Base-by-base conservation (phyloP, 805 yeast genomes). In the Metschnikowia colocasiae region DNA sequence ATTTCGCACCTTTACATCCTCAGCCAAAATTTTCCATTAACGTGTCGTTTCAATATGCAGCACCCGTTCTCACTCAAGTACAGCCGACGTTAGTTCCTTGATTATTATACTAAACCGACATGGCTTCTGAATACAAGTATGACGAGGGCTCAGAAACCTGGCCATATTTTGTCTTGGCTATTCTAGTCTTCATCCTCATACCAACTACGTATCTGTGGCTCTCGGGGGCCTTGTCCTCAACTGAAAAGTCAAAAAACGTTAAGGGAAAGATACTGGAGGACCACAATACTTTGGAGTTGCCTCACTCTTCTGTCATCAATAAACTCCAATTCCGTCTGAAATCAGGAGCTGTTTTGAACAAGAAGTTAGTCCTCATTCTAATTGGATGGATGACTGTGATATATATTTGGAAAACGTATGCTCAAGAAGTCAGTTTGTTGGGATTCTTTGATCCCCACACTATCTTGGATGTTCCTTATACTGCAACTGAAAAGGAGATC, bases 81-180 rank as follows among this genome's bases (percentile, higher is more conserved):
- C 15, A 32, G 23, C 29, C 43, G 36, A 40, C 43, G 37, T 23
- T 15, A 20, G 12, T 22, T 22, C 20, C 36, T n/a, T 12, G 20
- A 9, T 13, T 31, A 23, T 18, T 16, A 9, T 16, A n/a, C 40
- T 10, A 13, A 38, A 26, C 35, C 36, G 40, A 33, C 32, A 69
- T 69, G 74, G 72, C 71, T 30, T 68, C 75, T 35, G 71, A 83
- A 58, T 86, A 85, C 65, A 81, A 82, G 35, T 90, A 90, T 65
- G 97, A 90, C 69, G 97, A 90, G 63, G 81, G 81, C 51, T 83
- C 91, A 42, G 94, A 87, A 58, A 88, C 94, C 1, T 90, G 97
- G 96, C 97, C 97, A 34, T 89, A 83, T 63, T 91, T 91, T 60
- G 79, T 85, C 44, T 64, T 87, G 60, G 90, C 97, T 2, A 68